Evolutionary conservation across 2,329 filamentous ascomycete species (phyloP).

Genomic region (Arthrobotrys conoides): DNA sequence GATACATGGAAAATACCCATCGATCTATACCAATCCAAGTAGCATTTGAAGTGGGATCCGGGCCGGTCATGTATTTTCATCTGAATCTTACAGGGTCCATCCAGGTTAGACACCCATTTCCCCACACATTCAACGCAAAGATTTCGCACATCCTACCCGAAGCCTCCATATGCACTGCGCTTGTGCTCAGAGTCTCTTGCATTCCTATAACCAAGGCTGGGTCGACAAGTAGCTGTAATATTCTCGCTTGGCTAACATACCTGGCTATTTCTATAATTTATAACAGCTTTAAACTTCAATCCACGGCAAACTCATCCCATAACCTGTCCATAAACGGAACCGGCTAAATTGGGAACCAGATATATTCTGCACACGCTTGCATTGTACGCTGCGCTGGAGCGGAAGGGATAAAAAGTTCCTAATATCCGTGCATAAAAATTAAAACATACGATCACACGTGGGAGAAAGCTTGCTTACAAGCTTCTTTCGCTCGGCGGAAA

Average conservation of each 20-base stretch:
- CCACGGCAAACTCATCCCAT: constrained; percentile 49
- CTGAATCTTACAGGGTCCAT: constrained; percentile 31
- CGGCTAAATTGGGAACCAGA: constrained; percentile 58
- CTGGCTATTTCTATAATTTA: constrained; percentile 36
- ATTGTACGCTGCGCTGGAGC: constrained; percentile 23
- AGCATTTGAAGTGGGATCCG: constrained; percentile 49
- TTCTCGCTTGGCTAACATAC: constrained; percentile 44
- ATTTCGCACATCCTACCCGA: constrained; percentile 32
- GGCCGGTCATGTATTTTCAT: constrained; percentile 53
- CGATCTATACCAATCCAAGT: constrained; percentile 37
- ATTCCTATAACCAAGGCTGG: constrained; percentile 55
- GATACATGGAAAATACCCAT: constrained; percentile 46
- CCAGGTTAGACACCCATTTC: constrained; percentile 42
- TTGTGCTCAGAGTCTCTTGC: constrained; percentile 35
- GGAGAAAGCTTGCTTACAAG: constrained; percentile 35
- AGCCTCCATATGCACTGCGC: constrained; percentile 24
- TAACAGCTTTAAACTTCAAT: constrained; percentile 45
- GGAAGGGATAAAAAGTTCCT: constrained; percentile 52
- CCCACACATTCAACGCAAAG: constrained; percentile 59
- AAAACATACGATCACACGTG: constrained; percentile 39
- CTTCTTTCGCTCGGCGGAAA: constrained; percentile 49
- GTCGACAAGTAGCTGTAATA: background rate
- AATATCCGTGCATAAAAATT: constrained; percentile 38
- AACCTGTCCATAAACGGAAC: constrained; percentile 29
- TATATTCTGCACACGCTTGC: constrained; percentile 41